Base-by-base conservation (phyloP, 106 monocot species). In the Dendrobium officinale region DNA sequence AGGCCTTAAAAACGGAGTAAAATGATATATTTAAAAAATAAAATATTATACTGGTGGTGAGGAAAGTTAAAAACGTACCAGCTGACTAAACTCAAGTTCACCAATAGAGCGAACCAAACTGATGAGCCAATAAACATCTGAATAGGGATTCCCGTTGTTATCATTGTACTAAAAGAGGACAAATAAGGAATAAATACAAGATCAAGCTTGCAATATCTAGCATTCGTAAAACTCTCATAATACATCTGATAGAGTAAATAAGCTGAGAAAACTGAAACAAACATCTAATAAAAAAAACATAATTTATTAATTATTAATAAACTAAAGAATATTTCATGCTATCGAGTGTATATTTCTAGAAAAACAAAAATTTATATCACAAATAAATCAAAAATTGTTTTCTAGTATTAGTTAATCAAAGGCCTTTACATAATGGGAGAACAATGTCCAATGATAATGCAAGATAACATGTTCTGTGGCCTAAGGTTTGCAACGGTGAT, bases 51-150 rank as follows among this genome's bases (percentile, higher is more conserved):
- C 37, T 33, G 33, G 15, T 18, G 26, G 17, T n/a, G 55, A 58
- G 44, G 27, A 43, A 17, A 70, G 37, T 27, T 19, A 3, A 33
- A 77, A 29, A 82, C 82, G 73, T 54, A 99, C 99, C 95, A 95
- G 95, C 83, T 89, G 84, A 41, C 93, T 88, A 85, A 99, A 88
- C 85, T 93, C 93, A 80, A 99, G 91, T 67, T 95, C 99, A 31
- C 99, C 88, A 42, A 93, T 85, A n/a, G 99, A 93, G 70, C 91
- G 89, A 67, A 99, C 91, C 82, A 99, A 85, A 82, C 91, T 75
- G 83, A 89, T 88, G 79, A 99, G 87, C 99, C 99, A 99, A 81
- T 91, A 89, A 6, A 92, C 93, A 90, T 99, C 95, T 27, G 99
- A 99, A 77, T 93, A 99, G 31, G 87, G 85, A 80, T 95, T 99